Evolutionary conservation across 768 basidiomycete species (phyloP).

Genomic region (Hypholoma sublateritium): DNA sequence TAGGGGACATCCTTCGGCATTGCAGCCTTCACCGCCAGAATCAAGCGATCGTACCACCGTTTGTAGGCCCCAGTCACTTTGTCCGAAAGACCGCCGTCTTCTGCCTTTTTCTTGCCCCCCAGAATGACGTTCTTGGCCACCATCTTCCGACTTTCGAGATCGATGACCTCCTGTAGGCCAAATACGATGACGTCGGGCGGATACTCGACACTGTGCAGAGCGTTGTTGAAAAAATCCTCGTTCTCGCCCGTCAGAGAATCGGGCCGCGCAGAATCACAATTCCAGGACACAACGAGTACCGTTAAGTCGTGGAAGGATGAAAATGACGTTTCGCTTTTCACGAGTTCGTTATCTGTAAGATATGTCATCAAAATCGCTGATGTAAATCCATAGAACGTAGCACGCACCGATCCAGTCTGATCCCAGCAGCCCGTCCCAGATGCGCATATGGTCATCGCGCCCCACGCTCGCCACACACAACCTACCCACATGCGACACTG

Average conservation of each 20-base stretch:
- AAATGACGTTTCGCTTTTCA: conserved; percentile 73
- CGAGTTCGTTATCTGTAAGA: conserved; percentile 66
- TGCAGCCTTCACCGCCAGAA: conserved; percentile 66
- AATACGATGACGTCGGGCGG: conserved; percentile 89
- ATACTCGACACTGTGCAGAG: conserved; percentile 64
- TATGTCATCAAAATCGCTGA: conserved; percentile 1
- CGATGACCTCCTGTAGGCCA: conserved; percentile 95
- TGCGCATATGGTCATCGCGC: conserved; percentile 65
- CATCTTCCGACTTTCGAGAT: conserved; percentile 90
- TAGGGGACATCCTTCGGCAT: conserved; percentile 80
- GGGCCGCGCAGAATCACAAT: conserved; percentile 86
- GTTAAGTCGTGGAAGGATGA: conserved; percentile 78
- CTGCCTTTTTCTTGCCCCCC: conserved; percentile 66
- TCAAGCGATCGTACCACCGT: conserved; percentile 83
- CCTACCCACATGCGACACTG: conserved; percentile 66
- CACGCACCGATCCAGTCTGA: conserved; percentile 84
- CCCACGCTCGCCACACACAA: conserved; percentile 77
- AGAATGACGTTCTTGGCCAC: conserved; percentile 89
- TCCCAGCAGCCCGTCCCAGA: conserved; percentile 91
- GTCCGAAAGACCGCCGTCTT: conserved; percentile 63
- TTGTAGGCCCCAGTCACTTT: conserved; percentile 87
- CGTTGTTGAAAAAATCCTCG: conserved; percentile 75
- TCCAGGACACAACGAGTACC: conserved; percentile 87
- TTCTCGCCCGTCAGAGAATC: conserved; percentile 73
- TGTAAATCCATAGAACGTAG: neutral